These are phyloP conservation scores for Termitomyces sp. DNA, from an alignment of 768 basidiomycete genomes.

Conservation along the genomic window DNA sequence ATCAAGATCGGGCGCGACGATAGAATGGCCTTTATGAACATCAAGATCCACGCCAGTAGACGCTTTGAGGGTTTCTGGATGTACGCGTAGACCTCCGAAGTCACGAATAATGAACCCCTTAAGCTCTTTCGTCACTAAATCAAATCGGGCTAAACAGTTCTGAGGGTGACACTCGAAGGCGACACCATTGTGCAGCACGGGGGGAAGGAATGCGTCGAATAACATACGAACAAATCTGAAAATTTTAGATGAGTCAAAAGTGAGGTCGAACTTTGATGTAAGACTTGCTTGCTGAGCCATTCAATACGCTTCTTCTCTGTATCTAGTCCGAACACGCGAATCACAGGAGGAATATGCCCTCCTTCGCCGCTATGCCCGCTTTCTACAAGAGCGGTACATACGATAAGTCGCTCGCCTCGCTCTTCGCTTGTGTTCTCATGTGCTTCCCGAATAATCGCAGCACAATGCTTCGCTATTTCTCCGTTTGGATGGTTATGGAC, in stretches of 20 bases:
- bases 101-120: conserved; percentile 57
- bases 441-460: conserved; percentile 50
- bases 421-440: conserved; percentile 46
- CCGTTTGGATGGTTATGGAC: conserved; percentile 43
- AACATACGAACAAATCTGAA: conserved; percentile 45
- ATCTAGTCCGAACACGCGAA: conserved; percentile 48
- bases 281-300: conserved; percentile 46
- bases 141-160: conserved; percentile 55
- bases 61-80: conserved; percentile 43
- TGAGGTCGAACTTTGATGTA: background rate
- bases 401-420: conserved; percentile 47
- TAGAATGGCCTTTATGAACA: conserved; percentile 44
- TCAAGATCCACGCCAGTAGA: conserved; percentile 50
- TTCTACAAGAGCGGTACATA: conserved; percentile 56
- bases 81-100: conserved; percentile 54
- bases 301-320: conserved; percentile 44
- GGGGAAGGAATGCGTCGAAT: conserved; percentile 53
- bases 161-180: conserved; percentile 61
- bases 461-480: conserved; percentile 52
- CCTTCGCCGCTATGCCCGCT: conserved; percentile 45
- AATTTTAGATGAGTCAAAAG: conserved; percentile 4
- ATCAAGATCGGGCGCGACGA: conserved; percentile 46
- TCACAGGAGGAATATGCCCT: conserved; percentile 43
- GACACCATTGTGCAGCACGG: conserved; percentile 51
- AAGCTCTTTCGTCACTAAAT: conserved; percentile 42